A percentile compares a stretch with the other conserved stretches of the same genome.
Evolutionary conservation across 1,139 yeast species (phyloP).

Genomic region (Yamadazyma aaseri): DNA sequence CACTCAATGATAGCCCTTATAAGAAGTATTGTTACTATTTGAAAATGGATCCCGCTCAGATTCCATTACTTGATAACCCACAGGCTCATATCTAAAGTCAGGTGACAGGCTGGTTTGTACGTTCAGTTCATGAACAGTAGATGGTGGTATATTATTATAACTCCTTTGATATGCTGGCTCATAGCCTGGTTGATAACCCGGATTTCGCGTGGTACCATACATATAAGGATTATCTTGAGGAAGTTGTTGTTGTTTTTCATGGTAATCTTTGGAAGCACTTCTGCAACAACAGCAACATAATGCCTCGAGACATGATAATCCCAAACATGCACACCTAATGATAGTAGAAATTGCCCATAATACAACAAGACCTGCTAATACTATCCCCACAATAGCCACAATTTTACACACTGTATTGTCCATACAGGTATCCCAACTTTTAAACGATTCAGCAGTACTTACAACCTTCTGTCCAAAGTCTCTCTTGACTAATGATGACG

Average conservation of each 20-base stretch:
- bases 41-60: conserved; percentile 15
- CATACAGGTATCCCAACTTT: conserved; percentile 78
- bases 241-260: conserved; percentile 14
- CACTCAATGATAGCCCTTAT: conserved; percentile 1
- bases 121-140: neutral
- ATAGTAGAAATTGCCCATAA: conserved; percentile 47
- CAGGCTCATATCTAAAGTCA: conserved; percentile 13
- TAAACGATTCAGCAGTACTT: conserved; percentile 58
- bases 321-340: conserved; percentile 45
- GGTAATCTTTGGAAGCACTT: conserved; percentile 21
- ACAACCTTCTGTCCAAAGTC: conserved; percentile 18
- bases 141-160: neutral
- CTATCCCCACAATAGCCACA: conserved; percentile 73
- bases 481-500: conserved; percentile 12
- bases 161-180: conserved; percentile 2
- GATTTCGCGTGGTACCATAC: conserved; percentile 33
- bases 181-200: conserved; percentile 11
- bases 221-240: conserved; percentile 36
- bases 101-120: conserved; percentile 1
- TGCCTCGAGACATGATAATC: conserved; percentile 42
- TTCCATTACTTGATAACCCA: conserved; percentile 11
- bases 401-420: conserved; percentile 71
- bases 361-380: conserved; percentile 47
- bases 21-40: conserved; percentile 6
- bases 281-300: conserved; percentile 48